Evolutionary conservation across 768 basidiomycete species (phyloP).

Genomic region (Tricholoma sp.): DNA sequence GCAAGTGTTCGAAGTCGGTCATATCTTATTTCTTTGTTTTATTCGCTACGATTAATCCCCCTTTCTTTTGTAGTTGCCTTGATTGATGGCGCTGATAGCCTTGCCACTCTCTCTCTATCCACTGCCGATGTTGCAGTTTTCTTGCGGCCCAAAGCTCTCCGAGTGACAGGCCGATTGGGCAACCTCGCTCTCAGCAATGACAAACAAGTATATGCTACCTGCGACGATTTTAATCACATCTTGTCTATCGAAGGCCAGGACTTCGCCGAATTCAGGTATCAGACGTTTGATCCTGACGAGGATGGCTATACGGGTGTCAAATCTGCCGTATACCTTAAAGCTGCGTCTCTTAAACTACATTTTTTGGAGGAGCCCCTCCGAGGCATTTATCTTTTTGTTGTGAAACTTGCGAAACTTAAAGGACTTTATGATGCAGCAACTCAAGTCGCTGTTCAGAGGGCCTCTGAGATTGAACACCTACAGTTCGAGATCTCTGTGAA

Average conservation of each 20-base stretch:
- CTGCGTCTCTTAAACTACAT: constrained; percentile 87
- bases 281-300: constrained; percentile 78
- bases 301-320: constrained; percentile 74
- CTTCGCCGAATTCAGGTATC: constrained; percentile 90
- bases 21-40: neutral
- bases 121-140: constrained; percentile 84
- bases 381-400: constrained; percentile 76
- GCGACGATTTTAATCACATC: constrained; percentile 74
- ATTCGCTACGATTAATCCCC: neutral
- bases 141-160: constrained; percentile 66
- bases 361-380: constrained; percentile 91
- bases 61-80: constrained; percentile 53
- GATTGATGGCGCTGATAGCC: constrained; percentile 58
- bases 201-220: constrained; percentile 41
- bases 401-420: constrained; percentile 87
- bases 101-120: constrained; percentile 86
- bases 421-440: constrained; percentile 92
- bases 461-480: constrained; percentile 92
- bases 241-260: constrained; percentile 93
- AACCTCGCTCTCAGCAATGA: constrained; percentile 81
- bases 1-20: constrained; percentile 74
- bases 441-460: constrained; percentile 86
- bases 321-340: constrained; percentile 72
- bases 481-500: constrained; percentile 87
- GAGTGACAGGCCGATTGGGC: constrained; percentile 77